A percentile compares a stretch with the other conserved stretches of the same genome.
Conservation (phyloP, 2,329 filamentous ascomycete species). For the Malbranchea zuffiana region DNA sequence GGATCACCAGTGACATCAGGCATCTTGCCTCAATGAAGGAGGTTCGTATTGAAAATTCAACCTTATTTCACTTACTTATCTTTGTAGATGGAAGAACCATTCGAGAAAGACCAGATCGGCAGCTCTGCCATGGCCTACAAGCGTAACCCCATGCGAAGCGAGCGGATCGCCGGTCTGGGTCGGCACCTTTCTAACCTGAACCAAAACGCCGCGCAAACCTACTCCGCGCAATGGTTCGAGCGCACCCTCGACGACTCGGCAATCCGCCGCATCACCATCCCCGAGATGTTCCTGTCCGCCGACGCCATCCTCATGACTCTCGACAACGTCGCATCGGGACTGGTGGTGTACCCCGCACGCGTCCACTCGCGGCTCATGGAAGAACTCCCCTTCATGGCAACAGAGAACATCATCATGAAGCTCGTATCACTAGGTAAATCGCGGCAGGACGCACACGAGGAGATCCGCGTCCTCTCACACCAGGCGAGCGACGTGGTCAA, state of each 20-base stretch:
- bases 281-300: slow-evolving; percentile 56
- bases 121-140: slow-evolving; percentile 58
- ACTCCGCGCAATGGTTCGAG: slow-evolving; percentile 61
- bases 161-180: neutral
- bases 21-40: slow-evolving; percentile 69
- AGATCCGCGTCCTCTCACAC: slow-evolving; percentile 73
- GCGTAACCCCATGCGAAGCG: slow-evolving; percentile 42
- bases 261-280: slow-evolving; percentile 45
- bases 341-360: slow-evolving; percentile 68
- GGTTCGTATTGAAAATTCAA: too few relatives aligned
- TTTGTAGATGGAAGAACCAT: slow-evolving; percentile 74
- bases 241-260: slow-evolving; percentile 60
- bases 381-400: slow-evolving; percentile 81
- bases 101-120: slow-evolving; percentile 69
- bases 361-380: slow-evolving; percentile 58
- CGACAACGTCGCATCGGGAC: slow-evolving; percentile 56
- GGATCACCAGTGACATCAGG: slow-evolving; percentile 61
- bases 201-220: slow-evolving; percentile 5
- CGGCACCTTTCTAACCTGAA: neutral
- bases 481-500: slow-evolving; percentile 62
- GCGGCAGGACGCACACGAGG: slow-evolving; percentile 74
- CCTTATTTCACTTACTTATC: too few relatives aligned
- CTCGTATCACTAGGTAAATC: slow-evolving; percentile 59
- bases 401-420: slow-evolving; percentile 63
- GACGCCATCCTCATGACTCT: slow-evolving; percentile 57